phyloP scores from a whole-genome alignment of 495 filamentous ascomycete species.

The Aspergillus olivimuriae region DNA sequence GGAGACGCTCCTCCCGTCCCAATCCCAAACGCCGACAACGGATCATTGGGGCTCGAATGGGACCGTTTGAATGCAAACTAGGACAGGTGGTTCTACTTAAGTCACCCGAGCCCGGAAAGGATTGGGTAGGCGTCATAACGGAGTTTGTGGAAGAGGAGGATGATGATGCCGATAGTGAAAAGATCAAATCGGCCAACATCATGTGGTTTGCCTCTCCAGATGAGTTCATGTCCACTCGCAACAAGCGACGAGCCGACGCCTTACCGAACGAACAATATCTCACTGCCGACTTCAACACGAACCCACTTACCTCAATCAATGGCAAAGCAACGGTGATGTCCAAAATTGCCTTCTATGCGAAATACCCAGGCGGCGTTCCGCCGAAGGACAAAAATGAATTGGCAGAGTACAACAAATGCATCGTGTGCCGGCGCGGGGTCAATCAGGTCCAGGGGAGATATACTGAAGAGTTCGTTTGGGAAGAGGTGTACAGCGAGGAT shows the following conservation, averaged over 20 bases:
- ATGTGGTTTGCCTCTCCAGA: conserved; percentile 90
- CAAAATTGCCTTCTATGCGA: conserved; percentile 50
- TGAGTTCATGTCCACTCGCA: conserved; percentile 68
- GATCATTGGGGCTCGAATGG: conserved; percentile 80
- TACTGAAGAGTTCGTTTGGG: conserved; percentile 90
- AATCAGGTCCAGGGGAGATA: conserved; percentile 84
- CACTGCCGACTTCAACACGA: conserved; percentile 74
- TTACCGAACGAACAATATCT: conserved; percentile 89
- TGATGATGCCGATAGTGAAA: conserved; percentile 45
- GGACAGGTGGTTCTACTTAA: conserved; percentile 85
- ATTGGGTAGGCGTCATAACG: conserved; percentile 85
- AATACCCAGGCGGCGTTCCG: conserved; percentile 71
- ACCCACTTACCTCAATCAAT: conserved; percentile 84
- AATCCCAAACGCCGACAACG: conserved; percentile 25
- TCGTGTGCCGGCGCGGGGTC: conserved; percentile 83
- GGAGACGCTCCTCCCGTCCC: conserved; percentile 26
- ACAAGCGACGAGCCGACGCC: conserved; percentile 78
- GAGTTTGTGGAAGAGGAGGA: conserved; percentile 66
- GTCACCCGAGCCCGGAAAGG: conserved; percentile 71
- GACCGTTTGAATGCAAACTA: conserved; percentile 70
- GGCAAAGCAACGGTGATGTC: conserved; percentile 81
- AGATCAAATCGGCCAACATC: conserved; percentile 61
- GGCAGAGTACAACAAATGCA: conserved; percentile 78
- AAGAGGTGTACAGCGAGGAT: conserved; percentile 65
- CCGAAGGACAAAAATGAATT: conserved; percentile 52